These are phyloP conservation scores for Talaromyces trachyspermus DNA, from an alignment of 495 filamentous ascomycete genomes.

Conservation along the genomic window DNA sequence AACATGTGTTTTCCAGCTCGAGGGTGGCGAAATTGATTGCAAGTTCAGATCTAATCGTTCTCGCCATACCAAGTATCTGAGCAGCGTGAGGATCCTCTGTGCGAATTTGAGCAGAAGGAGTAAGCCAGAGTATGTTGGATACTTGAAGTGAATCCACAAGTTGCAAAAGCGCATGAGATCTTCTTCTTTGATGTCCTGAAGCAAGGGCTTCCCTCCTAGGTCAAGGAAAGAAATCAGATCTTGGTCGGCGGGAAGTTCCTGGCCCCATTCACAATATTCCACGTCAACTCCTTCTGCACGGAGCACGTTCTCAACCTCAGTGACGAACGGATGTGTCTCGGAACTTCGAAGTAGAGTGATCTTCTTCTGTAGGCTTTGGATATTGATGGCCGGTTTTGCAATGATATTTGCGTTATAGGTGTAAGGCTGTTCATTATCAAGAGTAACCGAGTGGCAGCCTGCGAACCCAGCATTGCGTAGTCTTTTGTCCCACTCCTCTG, in stretches of 20 bases:
- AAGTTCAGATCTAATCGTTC: constrained; percentile 17
- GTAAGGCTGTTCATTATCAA: no score
- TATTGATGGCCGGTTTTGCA: no score
- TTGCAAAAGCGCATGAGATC: not conserved
- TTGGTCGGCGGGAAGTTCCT: not conserved
- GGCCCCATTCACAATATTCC: no score
- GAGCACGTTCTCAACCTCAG: no score
- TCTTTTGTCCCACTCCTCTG: no score
- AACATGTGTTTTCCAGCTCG: constrained; percentile 7
- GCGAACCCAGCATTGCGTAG: no score
- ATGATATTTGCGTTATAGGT: no score
- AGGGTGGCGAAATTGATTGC: constrained; percentile 9
- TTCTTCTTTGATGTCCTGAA: not conserved
- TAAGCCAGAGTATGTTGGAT: constrained; percentile 9
- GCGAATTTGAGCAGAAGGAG: constrained; percentile 1
- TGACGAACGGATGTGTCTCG: no score
- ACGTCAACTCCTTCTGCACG: not conserved
- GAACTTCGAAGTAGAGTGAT: no score
- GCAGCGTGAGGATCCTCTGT: not conserved
- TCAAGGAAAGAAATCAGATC: constrained; percentile 6
- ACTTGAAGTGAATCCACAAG: not conserved
- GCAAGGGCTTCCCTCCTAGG: not conserved
- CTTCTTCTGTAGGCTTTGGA: no score
- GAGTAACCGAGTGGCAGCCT: no score
- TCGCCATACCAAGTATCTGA: constrained; percentile 6